These are phyloP conservation scores for Diutina sp. DNA, from an alignment of 1,139 yeast genomes.

Conservation along the genomic window DNA sequence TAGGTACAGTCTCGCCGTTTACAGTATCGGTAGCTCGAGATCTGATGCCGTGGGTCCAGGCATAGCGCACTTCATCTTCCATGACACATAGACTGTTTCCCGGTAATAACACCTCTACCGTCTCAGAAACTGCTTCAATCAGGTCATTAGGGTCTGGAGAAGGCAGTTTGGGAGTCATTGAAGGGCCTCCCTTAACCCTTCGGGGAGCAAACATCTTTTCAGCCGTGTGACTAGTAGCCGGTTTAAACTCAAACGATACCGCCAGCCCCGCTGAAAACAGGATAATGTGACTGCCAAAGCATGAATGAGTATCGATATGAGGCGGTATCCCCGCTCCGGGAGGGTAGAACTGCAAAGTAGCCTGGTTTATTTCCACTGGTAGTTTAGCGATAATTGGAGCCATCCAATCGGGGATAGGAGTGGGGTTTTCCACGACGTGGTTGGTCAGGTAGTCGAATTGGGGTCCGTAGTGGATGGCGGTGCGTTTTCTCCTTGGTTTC, in stretches of 20 bases:
- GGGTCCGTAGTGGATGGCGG: constrained; percentile 1
- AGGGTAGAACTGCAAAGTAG: neutral
- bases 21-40: neutral
- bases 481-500: neutral
- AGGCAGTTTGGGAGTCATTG: neutral
- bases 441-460: constrained; percentile 1
- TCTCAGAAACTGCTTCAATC: neutral
- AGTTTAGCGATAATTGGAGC: neutral
- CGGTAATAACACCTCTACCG: neutral
- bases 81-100: neutral
- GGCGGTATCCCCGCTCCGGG: constrained; percentile 1
- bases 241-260: neutral
- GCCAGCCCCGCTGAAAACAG: neutral
- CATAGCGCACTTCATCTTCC: neutral
- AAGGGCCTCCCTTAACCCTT: neutral
- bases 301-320: constrained; percentile 1
- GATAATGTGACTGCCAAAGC: neutral
- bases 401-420: neutral
- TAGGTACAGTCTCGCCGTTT: neutral
- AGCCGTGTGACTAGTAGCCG: neutral
- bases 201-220: constrained; percentile 1
- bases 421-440: neutral
- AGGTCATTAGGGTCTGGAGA: neutral
- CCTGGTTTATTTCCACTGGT: neutral
- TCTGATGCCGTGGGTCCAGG: constrained; percentile 1